phyloP scores from a whole-genome alignment of 129 eudicot species.

The Oenanthe sinensis region DNA sequence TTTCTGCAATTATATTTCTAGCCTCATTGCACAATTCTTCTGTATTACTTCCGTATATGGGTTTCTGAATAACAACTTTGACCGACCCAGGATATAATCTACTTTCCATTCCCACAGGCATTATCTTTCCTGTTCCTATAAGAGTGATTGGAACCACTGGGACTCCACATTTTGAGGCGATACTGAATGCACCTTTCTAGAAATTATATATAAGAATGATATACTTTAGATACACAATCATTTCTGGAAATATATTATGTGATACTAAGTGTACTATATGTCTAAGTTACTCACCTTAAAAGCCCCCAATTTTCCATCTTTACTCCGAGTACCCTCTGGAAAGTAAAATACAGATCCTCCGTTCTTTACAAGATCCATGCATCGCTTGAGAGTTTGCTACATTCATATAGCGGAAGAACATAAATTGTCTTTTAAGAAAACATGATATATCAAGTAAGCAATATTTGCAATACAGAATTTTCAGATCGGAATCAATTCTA shows the following conservation, averaged over 20 bases:
- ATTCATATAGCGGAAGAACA: conserved; percentile 6
- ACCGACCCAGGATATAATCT: conserved; percentile 53
- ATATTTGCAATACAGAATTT: neutral
- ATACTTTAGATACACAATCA: neutral
- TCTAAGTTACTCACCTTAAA: conserved; percentile 56
- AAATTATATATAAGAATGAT: neutral
- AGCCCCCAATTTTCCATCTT: conserved; percentile 61
- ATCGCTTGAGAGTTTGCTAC: conserved; percentile 78
- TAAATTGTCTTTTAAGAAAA: neutral
- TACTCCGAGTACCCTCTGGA: conserved; percentile 96
- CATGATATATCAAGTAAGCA: conserved; percentile 2
- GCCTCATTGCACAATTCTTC: conserved; percentile 53
- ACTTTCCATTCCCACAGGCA: conserved; percentile 86
- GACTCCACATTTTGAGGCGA: conserved; percentile 80
- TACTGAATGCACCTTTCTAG: conserved; percentile 97
- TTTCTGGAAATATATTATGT: neutral
- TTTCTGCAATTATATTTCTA: conserved; percentile 50
- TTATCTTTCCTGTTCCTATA: conserved; percentile 79
- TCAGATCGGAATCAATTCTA: neutral
- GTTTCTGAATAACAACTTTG: conserved; percentile 66
- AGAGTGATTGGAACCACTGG: conserved; percentile 86
- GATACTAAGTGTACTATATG: conserved; percentile 3
- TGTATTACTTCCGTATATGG: conserved; percentile 49
- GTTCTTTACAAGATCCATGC: conserved; percentile 71
- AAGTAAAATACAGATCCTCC: conserved; percentile 95